Evolutionary conservation across 306 rosid species (phyloP).

Genomic region (Trichosanthes cucumerina): DNA sequence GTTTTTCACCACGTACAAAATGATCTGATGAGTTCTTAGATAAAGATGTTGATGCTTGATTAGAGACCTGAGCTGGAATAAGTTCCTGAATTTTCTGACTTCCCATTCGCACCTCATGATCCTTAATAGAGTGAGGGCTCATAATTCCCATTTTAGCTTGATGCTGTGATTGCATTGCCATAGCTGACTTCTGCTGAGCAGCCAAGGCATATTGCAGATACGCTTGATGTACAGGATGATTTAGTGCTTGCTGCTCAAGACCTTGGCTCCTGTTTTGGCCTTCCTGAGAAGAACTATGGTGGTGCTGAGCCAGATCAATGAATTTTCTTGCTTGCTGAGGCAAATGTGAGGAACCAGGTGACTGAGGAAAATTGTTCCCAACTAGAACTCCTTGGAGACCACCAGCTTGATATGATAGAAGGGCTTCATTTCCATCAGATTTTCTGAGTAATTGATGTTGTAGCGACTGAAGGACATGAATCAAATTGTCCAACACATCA

Average conservation of each 20-base stretch:
- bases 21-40: slow-evolving; percentile 55
- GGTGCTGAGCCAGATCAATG: slow-evolving; percentile 59
- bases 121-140: slow-evolving; percentile 56
- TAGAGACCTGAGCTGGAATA: slow-evolving; percentile 43
- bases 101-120: slow-evolving; percentile 71
- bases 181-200: slow-evolving; percentile 67
- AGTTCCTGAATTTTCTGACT: slow-evolving; percentile 75
- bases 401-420: slow-evolving; percentile 62
- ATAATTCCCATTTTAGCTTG: slow-evolving; percentile 65
- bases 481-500: background rate
- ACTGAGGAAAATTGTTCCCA: slow-evolving; percentile 41
- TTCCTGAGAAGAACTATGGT: slow-evolving; percentile 58
- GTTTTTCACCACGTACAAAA: slow-evolving; percentile 63
- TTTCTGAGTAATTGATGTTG: slow-evolving; percentile 75
- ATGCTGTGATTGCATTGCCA: slow-evolving; percentile 71
- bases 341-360: slow-evolving; percentile 52
- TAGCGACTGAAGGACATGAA: slow-evolving; percentile 42
- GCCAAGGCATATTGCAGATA: slow-evolving; percentile 72
- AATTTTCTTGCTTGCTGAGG: slow-evolving; percentile 75
- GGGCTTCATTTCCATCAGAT: slow-evolving; percentile 79
- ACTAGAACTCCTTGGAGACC: slow-evolving; percentile 57
- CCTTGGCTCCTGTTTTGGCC: slow-evolving; percentile 64
- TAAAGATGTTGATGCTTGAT: slow-evolving; percentile 53
- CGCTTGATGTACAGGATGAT: slow-evolving; percentile 72
- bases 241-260: slow-evolving; percentile 55